Conservation (phyloP, 1,284 basidiomycete genomes). For the Cutaneotrichosporon daszewskae region DNA sequence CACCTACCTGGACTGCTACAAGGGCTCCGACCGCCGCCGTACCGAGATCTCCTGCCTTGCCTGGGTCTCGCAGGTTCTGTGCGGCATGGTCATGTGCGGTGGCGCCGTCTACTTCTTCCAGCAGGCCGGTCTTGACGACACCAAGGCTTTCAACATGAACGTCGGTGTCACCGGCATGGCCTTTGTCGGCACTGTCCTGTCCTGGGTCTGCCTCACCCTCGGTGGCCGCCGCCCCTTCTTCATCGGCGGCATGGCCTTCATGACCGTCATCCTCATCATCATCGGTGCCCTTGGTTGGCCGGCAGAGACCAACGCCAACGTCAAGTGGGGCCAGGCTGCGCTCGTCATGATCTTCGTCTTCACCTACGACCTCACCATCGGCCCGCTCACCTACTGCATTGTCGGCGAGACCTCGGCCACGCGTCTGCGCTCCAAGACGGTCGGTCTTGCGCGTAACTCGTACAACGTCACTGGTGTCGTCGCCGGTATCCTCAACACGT, state of each 20-base stretch:
- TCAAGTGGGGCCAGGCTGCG: conserved; percentile 15
- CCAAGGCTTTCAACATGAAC: conserved; percentile 26
- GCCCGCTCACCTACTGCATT: conserved; percentile 23
- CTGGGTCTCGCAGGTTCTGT: conserved; percentile 21
- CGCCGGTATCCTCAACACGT: conserved; percentile 14
- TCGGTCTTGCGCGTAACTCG: conserved; percentile 48
- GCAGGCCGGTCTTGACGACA: conserved; percentile 12
- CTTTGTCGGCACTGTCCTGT: conserved; percentile 42
- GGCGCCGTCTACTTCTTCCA: conserved; percentile 26
- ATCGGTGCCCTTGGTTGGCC: conserved; percentile 41
- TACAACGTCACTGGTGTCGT: conserved; percentile 43
- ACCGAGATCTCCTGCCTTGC: conserved; percentile 14
- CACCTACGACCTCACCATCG: conserved; percentile 27
- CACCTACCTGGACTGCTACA: conserved; percentile 30
- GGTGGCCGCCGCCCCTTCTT: conserved; percentile 50
- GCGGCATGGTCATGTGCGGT: conserved; percentile 21
- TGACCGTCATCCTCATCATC: conserved; percentile 46
- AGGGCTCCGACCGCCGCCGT: conserved; percentile 19
- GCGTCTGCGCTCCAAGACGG: conserved; percentile 50
- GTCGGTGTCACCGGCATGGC: conserved; percentile 43
- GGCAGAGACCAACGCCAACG: neutral
- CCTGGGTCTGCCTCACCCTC: conserved; percentile 37
- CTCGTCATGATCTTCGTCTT: conserved; percentile 24
- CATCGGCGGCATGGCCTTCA: conserved; percentile 45
- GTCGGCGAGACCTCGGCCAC: conserved; percentile 48